These are phyloP conservation scores for Euphorbia celastroides DNA, from an alignment of 441 rosid genomes.

Conservation along the genomic window DNA sequence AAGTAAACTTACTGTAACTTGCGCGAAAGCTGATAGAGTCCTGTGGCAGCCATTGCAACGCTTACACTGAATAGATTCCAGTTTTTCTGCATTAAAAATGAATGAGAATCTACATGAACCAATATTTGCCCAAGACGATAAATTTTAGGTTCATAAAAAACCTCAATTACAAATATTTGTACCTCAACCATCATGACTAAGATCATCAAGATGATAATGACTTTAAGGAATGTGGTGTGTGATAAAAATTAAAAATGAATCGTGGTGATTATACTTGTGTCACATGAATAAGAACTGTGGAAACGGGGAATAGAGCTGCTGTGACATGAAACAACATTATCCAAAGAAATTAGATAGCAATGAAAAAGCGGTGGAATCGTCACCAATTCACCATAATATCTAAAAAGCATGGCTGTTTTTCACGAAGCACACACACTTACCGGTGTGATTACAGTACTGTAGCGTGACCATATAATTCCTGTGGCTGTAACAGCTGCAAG, in stretches of 20 bases:
- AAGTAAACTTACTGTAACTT: conserved; percentile 56
- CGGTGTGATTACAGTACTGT: conserved; percentile 89
- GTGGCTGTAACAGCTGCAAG: conserved; percentile 78
- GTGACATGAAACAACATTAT: neutral
- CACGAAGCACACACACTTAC: conserved; percentile 42
- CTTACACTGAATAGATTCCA: conserved; percentile 94
- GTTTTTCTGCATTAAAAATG: conserved; percentile 58
- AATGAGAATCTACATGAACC: conserved; percentile 12
- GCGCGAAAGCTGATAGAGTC: conserved; percentile 79
- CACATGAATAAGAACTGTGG: neutral
- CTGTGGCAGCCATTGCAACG: conserved; percentile 82
- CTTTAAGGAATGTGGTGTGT: too few relatives aligned
- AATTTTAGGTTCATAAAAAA: neutral
- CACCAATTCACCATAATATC: conserved; percentile 6
- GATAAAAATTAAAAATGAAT: neutral
- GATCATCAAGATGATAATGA: neutral
- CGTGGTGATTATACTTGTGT: neutral
- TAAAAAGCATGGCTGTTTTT: neutral
- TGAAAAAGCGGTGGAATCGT: neutral
- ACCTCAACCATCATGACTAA: neutral
- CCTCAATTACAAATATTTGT: neutral
- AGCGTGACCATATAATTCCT: conserved; percentile 90
- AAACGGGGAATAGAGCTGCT: neutral
- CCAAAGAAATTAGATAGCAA: neutral
- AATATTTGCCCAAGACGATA: neutral